Percentiles rank a stretch among this genome's conserved stretches.
phyloP scores from a whole-genome alignment of 2,329 filamentous ascomycete species.

The Pseudopithomyces maydicus region DNA sequence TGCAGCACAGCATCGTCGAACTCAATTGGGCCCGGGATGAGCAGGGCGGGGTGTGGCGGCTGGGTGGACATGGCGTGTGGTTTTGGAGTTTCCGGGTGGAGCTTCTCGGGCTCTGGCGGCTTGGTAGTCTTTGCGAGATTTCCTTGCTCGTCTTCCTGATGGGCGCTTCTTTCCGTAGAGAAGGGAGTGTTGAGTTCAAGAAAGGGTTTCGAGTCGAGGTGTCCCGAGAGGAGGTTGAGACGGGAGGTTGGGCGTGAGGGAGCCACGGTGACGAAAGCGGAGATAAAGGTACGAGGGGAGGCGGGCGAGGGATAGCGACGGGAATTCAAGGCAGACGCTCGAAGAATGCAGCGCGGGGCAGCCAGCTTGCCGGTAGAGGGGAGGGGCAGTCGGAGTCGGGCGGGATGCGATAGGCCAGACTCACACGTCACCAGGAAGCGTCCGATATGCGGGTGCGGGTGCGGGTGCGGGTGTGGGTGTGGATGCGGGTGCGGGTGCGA shows the following conservation, averaged over 20 bases:
- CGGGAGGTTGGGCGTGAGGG: slow-evolving; percentile 53
- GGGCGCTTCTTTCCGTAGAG: slow-evolving; percentile 61
- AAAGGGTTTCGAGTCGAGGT: slow-evolving; percentile 61
- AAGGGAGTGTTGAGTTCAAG: slow-evolving; percentile 68
- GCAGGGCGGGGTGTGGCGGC: slow-evolving; percentile 70
- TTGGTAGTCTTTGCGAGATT: slow-evolving; percentile 26
- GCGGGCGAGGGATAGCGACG: slow-evolving; percentile 34
- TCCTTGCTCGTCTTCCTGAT: slow-evolving; percentile 59
- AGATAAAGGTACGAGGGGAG: slow-evolving; percentile 17
- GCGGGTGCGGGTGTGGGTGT: background rate
- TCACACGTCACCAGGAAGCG: background rate
- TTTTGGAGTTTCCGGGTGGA: slow-evolving; percentile 17
- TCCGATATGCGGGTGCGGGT: slow-evolving; percentile 1
- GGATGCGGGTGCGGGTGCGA: background rate
- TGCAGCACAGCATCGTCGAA: slow-evolving; percentile 96
- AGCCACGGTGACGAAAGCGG: slow-evolving; percentile 29
- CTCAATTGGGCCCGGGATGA: slow-evolving; percentile 97
- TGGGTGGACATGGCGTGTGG: slow-evolving; percentile 61
- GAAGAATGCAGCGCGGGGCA: slow-evolving; percentile 32
- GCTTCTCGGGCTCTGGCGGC: slow-evolving; percentile 20
- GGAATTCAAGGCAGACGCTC: slow-evolving; percentile 26
- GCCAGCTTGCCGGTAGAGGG: slow-evolving; percentile 37
- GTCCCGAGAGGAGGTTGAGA: slow-evolving; percentile 65
- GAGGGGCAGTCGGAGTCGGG: background rate
- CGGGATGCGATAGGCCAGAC: slow-evolving; percentile 6